Evolutionary conservation across 1,284 basidiomycete species (phyloP).

Genomic region (Rhodofomes roseus): DNA sequence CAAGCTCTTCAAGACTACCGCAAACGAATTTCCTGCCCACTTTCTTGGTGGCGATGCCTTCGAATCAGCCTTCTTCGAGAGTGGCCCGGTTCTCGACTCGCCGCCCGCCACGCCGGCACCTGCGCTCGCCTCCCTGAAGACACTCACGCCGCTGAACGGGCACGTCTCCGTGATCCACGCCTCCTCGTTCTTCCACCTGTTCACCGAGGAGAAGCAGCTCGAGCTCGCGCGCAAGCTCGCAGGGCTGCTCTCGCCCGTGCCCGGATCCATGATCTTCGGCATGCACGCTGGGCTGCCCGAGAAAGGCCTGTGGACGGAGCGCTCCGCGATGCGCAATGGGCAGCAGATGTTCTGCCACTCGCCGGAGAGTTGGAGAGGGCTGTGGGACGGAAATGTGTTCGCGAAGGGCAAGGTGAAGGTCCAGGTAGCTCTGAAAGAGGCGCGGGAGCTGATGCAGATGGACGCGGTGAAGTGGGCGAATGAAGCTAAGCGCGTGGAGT

Average conservation of each 20-base stretch:
- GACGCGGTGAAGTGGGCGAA: background rate
- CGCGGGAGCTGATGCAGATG: background rate
- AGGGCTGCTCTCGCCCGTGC: constrained; percentile 31
- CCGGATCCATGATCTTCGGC: constrained; percentile 32
- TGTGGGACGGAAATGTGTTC: constrained; percentile 43
- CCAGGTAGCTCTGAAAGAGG: constrained; percentile 18
- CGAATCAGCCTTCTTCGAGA: constrained; percentile 27
- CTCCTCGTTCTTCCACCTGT: constrained; percentile 46
- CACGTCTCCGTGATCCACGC: constrained; percentile 40
- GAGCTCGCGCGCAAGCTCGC: constrained; percentile 35
- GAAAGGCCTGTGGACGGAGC: constrained; percentile 20
- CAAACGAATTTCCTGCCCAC: constrained; percentile 35
- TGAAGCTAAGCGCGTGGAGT: background rate
- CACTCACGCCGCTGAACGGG: constrained; percentile 37
- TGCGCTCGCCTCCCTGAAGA: constrained; percentile 27
- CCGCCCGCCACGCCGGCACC: constrained; percentile 21
- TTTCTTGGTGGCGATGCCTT: constrained; percentile 43
- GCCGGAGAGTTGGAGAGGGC: constrained; percentile 36
- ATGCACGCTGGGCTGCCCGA: constrained; percentile 19
- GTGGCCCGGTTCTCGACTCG: constrained; percentile 15
- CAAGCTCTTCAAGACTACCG: constrained; percentile 24
- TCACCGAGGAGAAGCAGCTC: constrained; percentile 36
- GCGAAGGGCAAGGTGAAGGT: constrained; percentile 34
- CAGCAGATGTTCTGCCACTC: constrained; percentile 27
- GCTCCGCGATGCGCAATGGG: constrained; percentile 9